phyloP scores from a whole-genome alignment of 2,329 filamentous ascomycete genomes.

The Alternaria alternata region DNA sequence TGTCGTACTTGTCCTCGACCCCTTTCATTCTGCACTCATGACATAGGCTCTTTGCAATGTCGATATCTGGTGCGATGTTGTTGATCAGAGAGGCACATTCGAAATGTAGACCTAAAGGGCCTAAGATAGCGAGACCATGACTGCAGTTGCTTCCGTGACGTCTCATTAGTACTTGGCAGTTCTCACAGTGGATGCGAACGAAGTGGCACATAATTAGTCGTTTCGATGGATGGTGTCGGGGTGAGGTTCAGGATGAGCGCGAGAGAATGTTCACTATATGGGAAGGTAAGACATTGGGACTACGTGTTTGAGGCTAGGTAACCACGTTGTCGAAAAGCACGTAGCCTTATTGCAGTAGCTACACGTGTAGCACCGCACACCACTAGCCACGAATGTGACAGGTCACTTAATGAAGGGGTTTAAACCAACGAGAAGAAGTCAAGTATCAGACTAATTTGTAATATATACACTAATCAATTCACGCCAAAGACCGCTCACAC shows the following conservation, averaged over 20 bases:
- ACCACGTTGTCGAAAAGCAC: background rate
- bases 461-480: background rate
- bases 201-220: background rate
- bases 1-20: background rate
- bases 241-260: background rate
- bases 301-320: background rate
- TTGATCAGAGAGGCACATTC: background rate
- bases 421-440: background rate
- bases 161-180: background rate
- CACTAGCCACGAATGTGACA: background rate
- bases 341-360: background rate
- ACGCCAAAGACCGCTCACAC: background rate
- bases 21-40: background rate
- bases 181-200: background rate
- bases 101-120: background rate
- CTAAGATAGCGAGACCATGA: background rate
- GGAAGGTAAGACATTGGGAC: rapidly evolving
- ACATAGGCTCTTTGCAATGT: background rate
- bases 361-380: background rate
- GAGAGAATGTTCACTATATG: background rate
- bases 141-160: background rate
- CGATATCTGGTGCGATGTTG: background rate
- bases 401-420: background rate
- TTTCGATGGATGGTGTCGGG: background rate
- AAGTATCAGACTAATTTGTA: background rate